These are phyloP conservation scores for Hemileccinum rubropunctum DNA, from an alignment of 768 basidiomycete species.

Conservation along the genomic window DNA sequence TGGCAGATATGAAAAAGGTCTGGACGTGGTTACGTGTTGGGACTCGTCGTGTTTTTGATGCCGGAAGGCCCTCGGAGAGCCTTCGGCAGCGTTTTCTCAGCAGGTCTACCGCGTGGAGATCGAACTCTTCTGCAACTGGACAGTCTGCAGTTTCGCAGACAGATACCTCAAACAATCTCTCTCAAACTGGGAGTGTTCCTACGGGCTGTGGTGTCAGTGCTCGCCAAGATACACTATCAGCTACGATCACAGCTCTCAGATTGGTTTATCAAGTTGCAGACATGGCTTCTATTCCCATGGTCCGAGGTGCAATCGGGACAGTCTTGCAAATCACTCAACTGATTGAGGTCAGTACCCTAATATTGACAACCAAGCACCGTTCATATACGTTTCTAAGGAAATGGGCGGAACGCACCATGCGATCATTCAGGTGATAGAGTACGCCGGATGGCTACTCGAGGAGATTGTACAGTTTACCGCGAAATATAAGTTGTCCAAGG, in stretches of 20 bases:
- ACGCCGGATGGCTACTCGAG: conserved; percentile 9
- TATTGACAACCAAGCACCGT: background rate
- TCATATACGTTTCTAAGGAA: background rate
- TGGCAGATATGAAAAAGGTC: conserved; percentile 3
- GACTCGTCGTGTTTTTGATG: background rate
- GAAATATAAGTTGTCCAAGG: background rate
- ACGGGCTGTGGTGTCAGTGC: conserved; percentile 2
- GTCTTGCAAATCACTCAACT: conserved; percentile 3
- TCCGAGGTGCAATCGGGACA: conserved; percentile 8
- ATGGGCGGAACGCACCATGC: conserved; percentile 10
- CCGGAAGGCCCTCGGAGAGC: background rate
- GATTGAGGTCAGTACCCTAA: conserved; percentile 14
- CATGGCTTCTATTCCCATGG: background rate
- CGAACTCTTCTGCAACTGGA: background rate
- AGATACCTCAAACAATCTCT: background rate
- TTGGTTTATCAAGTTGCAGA: conserved; percentile 7
- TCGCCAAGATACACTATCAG: background rate
- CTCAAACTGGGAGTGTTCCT: background rate
- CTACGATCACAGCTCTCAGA: conserved; percentile 5
- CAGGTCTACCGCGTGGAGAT: background rate
- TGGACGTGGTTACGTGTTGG: conserved; percentile 3
- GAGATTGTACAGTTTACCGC: background rate
- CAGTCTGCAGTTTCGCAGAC: background rate
- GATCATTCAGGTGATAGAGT: conserved; percentile 9
- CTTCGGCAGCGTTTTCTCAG: no score